Conservation (phyloP, 2,329 filamentous ascomycete species). For the Claviceps capensis region DNA sequence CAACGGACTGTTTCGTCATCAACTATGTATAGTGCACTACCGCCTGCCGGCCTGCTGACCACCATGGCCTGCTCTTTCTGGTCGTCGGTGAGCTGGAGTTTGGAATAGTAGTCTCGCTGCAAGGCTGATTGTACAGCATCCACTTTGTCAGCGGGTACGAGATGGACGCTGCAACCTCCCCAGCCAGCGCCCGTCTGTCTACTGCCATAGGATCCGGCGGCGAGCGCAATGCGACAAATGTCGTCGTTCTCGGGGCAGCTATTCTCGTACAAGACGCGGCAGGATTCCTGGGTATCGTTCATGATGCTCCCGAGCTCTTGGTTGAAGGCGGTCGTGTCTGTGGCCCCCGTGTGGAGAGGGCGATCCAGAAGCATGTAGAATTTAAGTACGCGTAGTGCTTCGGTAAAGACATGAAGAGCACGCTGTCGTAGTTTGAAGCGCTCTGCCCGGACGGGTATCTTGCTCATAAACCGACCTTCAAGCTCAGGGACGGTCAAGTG, state of each 20-base stretch:
- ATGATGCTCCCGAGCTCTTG: constrained; percentile 64
- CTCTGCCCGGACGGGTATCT: constrained; percentile 79
- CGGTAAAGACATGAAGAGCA: constrained; percentile 79
- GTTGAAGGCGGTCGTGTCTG: constrained; percentile 49
- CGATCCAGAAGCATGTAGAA: constrained; percentile 69
- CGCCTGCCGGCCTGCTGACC: constrained; percentile 74
- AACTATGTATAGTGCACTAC: constrained; percentile 42
- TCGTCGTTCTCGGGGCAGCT: constrained; percentile 86
- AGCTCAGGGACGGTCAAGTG: constrained; percentile 57
- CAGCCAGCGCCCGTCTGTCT: constrained; percentile 87
- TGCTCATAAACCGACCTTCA: constrained; percentile 66
- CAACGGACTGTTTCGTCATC: constrained; percentile 13
- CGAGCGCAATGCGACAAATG: constrained; percentile 65
- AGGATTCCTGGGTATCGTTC: constrained; percentile 82
- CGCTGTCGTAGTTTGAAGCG: constrained; percentile 79
- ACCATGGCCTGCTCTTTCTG: constrained; percentile 70
- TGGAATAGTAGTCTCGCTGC: constrained; percentile 69
- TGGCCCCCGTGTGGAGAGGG: constrained; percentile 22
- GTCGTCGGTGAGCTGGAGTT: constrained; percentile 50
- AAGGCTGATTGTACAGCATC: constrained; percentile 63
- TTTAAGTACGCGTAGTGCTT: constrained; percentile 71
- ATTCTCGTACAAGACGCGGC: constrained; percentile 78
- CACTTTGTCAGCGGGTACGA: constrained; percentile 75
- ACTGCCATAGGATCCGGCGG: constrained; percentile 71
- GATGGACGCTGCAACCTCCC: constrained; percentile 91